Percentiles rank a stretch among this genome's conserved stretches.
phyloP scores from a whole-genome alignment of 495 filamentous ascomycete species.

The Neurospora discreta region DNA sequence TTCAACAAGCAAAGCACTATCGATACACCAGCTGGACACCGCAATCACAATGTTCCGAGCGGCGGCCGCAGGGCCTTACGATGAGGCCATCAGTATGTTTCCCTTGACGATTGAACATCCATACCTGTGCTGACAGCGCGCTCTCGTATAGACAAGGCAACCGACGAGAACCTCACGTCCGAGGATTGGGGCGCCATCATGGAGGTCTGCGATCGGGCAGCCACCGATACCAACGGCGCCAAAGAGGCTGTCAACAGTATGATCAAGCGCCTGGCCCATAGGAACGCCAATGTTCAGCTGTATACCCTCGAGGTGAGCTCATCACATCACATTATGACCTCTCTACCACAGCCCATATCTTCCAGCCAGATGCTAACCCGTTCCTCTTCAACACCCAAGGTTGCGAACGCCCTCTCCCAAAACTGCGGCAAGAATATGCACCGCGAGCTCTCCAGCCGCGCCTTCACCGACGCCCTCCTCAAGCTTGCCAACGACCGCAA shows the following conservation, averaged over 20 bases:
- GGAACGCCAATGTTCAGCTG: constrained; percentile 98
- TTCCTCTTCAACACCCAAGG: constrained; percentile 25
- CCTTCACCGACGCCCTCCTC: constrained; percentile 90
- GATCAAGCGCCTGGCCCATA: constrained; percentile 92
- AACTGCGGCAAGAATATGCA: constrained; percentile 91
- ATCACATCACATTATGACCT: background rate
- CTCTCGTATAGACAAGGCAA: constrained; percentile 70
- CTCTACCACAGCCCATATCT: background rate
- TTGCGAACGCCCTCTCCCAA: constrained; percentile 88
- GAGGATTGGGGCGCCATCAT: constrained; percentile 99
- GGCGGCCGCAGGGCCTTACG: constrained; percentile 38
- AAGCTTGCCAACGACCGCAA: constrained; percentile 88
- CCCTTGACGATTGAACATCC: background rate
- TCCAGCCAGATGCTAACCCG: background rate
- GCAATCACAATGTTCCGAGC: constrained; percentile 38
- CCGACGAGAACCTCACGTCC: constrained; percentile 93
- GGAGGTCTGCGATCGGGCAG: constrained; percentile 94
- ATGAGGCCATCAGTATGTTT: constrained; percentile 39
- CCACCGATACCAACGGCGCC: constrained; percentile 45
- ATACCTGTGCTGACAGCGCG: background rate
- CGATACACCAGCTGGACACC: background rate
- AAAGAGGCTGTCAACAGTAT: constrained; percentile 89
- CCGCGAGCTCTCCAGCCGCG: constrained; percentile 82
- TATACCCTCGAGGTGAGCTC: constrained; percentile 81
- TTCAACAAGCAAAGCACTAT: background rate